A percentile compares a stretch with the other conserved stretches of the same genome.
These are phyloP conservation scores for Lachnellula hyalina DNA, from an alignment of 2,329 filamentous ascomycete genomes.

Conservation along the genomic window DNA sequence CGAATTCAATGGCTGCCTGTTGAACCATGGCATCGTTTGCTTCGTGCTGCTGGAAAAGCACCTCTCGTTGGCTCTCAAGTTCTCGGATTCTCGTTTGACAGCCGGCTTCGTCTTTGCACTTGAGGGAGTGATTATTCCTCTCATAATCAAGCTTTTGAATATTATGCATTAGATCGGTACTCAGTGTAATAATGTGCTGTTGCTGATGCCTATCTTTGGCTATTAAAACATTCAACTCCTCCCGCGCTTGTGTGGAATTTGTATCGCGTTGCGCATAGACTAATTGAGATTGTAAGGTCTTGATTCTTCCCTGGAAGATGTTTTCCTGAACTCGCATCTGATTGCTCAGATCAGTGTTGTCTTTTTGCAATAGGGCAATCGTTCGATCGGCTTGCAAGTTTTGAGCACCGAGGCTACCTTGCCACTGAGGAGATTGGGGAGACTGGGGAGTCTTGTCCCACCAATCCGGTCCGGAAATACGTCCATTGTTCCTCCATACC, in stretches of 20 bases:
- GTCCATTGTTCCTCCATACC: no score
- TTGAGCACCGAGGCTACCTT: background rate
- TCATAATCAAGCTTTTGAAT: slow-evolving; percentile 2
- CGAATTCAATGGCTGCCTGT: slow-evolving; percentile 4
- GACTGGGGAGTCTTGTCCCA: background rate
- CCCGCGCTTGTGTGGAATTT: background rate
- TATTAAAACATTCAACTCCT: background rate
- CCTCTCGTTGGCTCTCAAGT: slow-evolving; percentile 1
- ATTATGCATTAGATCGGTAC: background rate
- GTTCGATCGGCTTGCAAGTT: background rate
- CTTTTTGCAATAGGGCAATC: background rate
- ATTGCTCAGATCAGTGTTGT: background rate
- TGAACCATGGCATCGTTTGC: slow-evolving; percentile 8
- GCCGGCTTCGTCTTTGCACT: background rate
- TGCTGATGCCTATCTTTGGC: background rate
- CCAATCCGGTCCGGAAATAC: background rate
- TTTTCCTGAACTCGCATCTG: background rate
- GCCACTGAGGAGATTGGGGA: background rate
- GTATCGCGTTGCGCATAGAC: background rate
- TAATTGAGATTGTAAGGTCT: background rate
- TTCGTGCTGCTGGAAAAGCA: background rate
- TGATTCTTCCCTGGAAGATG: background rate
- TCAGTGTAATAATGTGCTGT: background rate
- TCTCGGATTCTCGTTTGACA: background rate
- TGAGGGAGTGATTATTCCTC: background rate